A percentile compares a stretch with the other conserved stretches of the same genome.
Evolutionary conservation across 768 basidiomycete species (phyloP).

Genomic region (Gloeostereum incarnatum): DNA sequence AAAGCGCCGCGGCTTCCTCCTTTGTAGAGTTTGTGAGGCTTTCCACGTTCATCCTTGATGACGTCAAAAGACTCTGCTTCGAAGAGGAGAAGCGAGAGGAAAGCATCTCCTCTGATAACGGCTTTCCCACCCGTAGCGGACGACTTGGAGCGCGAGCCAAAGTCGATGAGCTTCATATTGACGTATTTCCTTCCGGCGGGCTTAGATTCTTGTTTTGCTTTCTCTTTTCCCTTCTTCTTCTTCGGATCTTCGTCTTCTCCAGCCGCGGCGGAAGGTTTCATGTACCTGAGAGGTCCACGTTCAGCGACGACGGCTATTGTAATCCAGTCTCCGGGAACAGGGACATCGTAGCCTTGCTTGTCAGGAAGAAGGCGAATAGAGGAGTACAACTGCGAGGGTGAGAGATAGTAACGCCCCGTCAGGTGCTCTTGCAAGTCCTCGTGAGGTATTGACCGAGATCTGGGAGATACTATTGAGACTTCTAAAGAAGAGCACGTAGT

Average conservation of each 20-base stretch:
- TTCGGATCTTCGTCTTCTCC: conserved; percentile 35
- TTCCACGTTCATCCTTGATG: conserved; percentile 39
- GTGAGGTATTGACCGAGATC: conserved; percentile 66
- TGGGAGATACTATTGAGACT: conserved; percentile 19
- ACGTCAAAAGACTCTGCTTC: conserved; percentile 73
- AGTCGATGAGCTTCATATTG: conserved; percentile 77
- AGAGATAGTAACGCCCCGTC: conserved; percentile 75
- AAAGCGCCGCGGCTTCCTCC: conserved; percentile 93
- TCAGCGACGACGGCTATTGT: conserved; percentile 95
- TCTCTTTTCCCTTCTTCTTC: conserved; percentile 26
- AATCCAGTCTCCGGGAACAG: conserved; percentile 89
- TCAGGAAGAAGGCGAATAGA: conserved; percentile 67
- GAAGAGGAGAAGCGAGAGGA: conserved; percentile 77
- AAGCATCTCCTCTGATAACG: conserved; percentile 71
- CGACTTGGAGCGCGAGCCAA: conserved; percentile 53
- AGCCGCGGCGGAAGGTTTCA: conserved; percentile 52
- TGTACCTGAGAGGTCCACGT: conserved; percentile 70
- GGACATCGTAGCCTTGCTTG: conserved; percentile 83
- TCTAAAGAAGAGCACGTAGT: conserved; percentile 1
- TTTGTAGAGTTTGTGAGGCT: conserved; percentile 56
- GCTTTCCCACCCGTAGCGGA: conserved; percentile 48
- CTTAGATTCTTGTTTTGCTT: conserved; percentile 25
- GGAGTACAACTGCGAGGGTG: conserved; percentile 86
- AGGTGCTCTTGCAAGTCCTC: conserved; percentile 76
- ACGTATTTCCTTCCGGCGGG: conserved; percentile 71